Evolutionary conservation across 257 asterid species (phyloP).

Genomic region (Petunia secreta): DNA sequence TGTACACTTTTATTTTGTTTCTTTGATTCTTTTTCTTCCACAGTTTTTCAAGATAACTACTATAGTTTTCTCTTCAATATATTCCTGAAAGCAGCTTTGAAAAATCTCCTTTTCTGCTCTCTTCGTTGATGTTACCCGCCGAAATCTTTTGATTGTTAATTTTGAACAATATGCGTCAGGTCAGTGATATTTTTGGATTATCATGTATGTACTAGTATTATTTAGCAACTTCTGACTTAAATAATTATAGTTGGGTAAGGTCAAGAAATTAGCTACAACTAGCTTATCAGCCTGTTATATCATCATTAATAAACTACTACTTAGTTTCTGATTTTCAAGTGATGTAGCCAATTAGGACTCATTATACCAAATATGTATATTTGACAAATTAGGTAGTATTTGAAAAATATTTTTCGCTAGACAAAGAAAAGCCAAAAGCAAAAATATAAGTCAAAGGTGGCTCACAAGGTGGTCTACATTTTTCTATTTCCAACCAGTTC

Average conservation of each 20-base stretch:
- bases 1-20: not conserved
- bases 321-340: not conserved
- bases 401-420: no score
- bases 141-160: not conserved
- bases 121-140: not conserved
- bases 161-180: not conserved
- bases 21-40: not conserved
- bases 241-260: conserved; percentile 12
- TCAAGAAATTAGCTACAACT: conserved; percentile 21
- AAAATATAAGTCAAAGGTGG: conserved; percentile 1
- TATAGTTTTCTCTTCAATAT: not conserved
- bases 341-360: not conserved
- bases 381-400: not conserved
- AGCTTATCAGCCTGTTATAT: not conserved
- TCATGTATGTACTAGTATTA: not conserved
- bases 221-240: not conserved
- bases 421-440: not conserved
- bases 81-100: not conserved
- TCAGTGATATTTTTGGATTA: not conserved
- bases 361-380: not conserved
- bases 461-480: not conserved
- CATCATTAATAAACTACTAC: not conserved
- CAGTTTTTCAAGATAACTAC: not conserved
- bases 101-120: not conserved
- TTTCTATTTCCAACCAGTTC: not conserved